Evolutionary conservation across 768 basidiomycete species (phyloP).

Genomic region (Crepidotus variabilis): DNA sequence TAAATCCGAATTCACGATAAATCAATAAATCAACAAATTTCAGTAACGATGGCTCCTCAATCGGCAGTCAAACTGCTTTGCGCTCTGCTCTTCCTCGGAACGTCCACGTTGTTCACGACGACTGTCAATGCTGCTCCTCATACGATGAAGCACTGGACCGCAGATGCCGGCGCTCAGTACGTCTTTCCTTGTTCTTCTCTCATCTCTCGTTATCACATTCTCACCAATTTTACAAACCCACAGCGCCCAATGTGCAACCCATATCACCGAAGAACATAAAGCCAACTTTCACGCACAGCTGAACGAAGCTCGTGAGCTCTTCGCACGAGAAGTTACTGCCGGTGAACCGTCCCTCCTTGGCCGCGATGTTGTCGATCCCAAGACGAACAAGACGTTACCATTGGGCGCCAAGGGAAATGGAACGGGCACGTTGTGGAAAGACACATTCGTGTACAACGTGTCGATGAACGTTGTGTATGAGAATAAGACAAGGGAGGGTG

Average conservation of each 20-base stretch:
- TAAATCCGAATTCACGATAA: neutral
- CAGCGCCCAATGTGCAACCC: conserved; percentile 2
- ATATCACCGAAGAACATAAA: conserved; percentile 3
- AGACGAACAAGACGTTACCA: neutral
- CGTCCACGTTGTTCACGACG: neutral
- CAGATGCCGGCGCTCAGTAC: neutral
- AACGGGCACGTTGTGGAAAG: neutral
- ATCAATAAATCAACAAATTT: neutral
- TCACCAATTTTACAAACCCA: neutral
- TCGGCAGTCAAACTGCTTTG: neutral
- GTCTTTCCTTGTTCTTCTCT: neutral
- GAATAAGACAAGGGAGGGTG: conserved; percentile 25
- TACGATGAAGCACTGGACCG: neutral
- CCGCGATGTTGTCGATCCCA: neutral
- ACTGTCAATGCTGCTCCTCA: conserved; percentile 1
- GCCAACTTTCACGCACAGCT: conserved; percentile 1
- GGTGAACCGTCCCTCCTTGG: neutral
- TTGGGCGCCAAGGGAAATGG: neutral
- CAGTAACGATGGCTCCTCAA: neutral
- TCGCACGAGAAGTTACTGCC: neutral
- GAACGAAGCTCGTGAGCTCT: conserved; percentile 6
- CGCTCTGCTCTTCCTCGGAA: neutral
- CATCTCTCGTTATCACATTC: neutral
- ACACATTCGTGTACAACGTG: conserved; percentile 17
- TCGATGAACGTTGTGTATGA: conserved; percentile 34